Conservation (phyloP, 345 rosid species). For the Murraya koenigii region DNA sequence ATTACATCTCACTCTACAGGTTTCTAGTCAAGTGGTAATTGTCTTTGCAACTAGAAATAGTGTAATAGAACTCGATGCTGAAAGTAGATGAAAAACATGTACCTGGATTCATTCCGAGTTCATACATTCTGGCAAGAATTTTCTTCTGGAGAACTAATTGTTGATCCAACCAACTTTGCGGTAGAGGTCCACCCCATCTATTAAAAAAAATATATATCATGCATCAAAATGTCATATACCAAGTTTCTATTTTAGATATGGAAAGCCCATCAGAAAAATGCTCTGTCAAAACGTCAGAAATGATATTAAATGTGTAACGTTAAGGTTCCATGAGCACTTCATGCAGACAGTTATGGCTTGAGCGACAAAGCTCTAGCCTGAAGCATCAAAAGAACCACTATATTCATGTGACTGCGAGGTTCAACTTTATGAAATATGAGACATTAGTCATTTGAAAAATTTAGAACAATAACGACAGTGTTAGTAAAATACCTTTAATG, state of each 20-base stretch:
- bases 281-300: not conserved
- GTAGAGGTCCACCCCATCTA: conserved; percentile 81
- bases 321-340: not conserved
- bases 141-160: conserved; percentile 59
- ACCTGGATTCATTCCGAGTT: conserved; percentile 83
- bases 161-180: conserved; percentile 64
- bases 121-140: conserved; percentile 60
- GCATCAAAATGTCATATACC: not conserved
- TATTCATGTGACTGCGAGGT: not conserved
- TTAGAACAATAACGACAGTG: not conserved
- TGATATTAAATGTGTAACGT: not conserved
- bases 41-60: not conserved
- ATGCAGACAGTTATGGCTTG: not conserved
- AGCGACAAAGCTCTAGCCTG: not conserved
- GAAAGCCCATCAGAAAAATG: conserved; percentile 14
- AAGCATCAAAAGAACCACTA: conserved; percentile 12
- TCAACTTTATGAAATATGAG: not conserved
- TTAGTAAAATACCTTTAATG: no score
- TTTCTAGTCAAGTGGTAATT: not conserved
- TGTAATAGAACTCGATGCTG: not conserved
- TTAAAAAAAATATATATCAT: not conserved
- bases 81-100: conserved; percentile 5
- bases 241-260: not conserved
- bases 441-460: not conserved
- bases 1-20: not conserved